A percentile compares a stretch with the other conserved stretches of the same genome.
phyloP scores from a whole-genome alignment of 495 filamentous ascomycete species.

The Cairneyella variabilis region DNA sequence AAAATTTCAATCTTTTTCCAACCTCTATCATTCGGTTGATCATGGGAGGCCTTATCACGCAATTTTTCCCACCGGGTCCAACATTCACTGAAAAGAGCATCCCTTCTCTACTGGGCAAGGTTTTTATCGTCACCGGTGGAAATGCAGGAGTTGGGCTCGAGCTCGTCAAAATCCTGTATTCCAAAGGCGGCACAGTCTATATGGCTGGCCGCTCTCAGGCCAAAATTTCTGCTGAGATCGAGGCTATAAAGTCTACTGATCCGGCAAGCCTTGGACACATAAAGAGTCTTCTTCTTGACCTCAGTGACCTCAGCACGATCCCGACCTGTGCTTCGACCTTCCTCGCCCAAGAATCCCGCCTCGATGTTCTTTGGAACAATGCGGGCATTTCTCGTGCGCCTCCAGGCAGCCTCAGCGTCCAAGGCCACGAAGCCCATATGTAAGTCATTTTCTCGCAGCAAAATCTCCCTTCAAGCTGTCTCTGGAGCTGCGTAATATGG shows the following conservation, averaged over 20 bases:
- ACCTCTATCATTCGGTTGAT: neutral
- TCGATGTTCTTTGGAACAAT: slow-evolving; percentile 56
- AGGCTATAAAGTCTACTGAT: slow-evolving; percentile 26
- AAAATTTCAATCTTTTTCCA: neutral
- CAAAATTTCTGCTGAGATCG: slow-evolving; percentile 32
- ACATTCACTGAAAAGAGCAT: slow-evolving; percentile 18
- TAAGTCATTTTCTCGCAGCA: no score
- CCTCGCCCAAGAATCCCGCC: slow-evolving; percentile 32
- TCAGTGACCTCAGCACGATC: slow-evolving; percentile 48
- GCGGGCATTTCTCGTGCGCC: slow-evolving; percentile 40
- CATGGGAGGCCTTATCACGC: slow-evolving; percentile 16
- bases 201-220: slow-evolving; percentile 43
- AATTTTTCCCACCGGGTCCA: slow-evolving; percentile 25
- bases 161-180: slow-evolving; percentile 40
- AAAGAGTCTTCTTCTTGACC: slow-evolving; percentile 39
- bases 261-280: slow-evolving; percentile 29
- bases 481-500: no score
- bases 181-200: slow-evolving; percentile 46
- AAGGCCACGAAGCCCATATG: slow-evolving; percentile 38
- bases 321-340: slow-evolving; percentile 40
- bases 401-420: slow-evolving; percentile 26
- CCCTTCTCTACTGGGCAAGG: slow-evolving; percentile 13
- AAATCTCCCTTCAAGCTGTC: no score
- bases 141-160: slow-evolving; percentile 28
- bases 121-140: slow-evolving; percentile 22